Conservation (phyloP, 768 basidiomycete genomes). For the Favolaschia claudopus region DNA sequence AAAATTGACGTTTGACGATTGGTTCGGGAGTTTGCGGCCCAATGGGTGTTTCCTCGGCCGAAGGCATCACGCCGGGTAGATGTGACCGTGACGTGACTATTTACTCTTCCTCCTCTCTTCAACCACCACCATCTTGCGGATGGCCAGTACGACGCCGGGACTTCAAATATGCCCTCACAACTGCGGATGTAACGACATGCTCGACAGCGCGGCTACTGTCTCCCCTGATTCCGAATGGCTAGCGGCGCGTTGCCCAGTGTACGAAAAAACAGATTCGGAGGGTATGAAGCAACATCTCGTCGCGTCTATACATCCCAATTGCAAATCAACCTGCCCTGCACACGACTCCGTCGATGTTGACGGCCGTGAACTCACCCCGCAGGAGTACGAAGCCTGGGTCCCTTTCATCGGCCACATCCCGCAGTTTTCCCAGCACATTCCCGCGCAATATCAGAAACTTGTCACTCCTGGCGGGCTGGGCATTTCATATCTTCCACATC, state of each 20-base stretch:
- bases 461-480: not conserved
- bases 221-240: not conserved
- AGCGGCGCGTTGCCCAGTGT: not conserved
- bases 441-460: not conserved
- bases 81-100: no score
- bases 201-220: not conserved
- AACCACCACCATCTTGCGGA: no score
- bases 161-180: slow-evolving; percentile 2
- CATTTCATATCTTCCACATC: not conserved
- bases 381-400: slow-evolving; percentile 1
- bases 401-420: not conserved
- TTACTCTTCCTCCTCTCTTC: no score
- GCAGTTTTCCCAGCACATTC: not conserved
- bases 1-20: no score
- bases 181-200: not conserved
- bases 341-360: not conserved
- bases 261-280: not conserved
- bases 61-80: no score
- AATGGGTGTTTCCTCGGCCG: no score
- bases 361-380: not conserved
- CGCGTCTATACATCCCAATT: not conserved
- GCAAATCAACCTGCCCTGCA: not conserved
- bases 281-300: not conserved
- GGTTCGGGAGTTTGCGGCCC: no score
- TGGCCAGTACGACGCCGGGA: not conserved